phyloP scores from a whole-genome alignment of 495 filamentous ascomycete species.

The Aspergillus taichungensis region DNA sequence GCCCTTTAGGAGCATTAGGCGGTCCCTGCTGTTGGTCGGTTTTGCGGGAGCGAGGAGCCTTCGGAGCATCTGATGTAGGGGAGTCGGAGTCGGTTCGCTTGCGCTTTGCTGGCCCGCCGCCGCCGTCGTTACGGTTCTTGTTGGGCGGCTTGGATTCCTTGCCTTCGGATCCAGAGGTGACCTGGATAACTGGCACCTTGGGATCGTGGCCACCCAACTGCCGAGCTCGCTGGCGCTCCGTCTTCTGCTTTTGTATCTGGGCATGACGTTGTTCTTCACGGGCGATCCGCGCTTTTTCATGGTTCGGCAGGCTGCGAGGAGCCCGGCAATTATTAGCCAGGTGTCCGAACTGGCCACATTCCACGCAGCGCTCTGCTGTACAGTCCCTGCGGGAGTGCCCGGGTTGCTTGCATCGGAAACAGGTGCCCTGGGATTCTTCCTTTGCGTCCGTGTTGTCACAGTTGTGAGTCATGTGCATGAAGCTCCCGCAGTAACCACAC shows the following conservation, averaged over 20 bases:
- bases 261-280: slow-evolving; percentile 27
- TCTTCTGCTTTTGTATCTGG: slow-evolving; percentile 19
- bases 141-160: slow-evolving; percentile 6
- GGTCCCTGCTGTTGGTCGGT: slow-evolving; percentile 13
- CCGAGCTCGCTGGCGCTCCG: slow-evolving; percentile 31
- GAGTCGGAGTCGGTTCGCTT: slow-evolving; percentile 34
- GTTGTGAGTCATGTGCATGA: slow-evolving; percentile 34
- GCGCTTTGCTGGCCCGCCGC: slow-evolving; percentile 28
- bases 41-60: slow-evolving; percentile 18
- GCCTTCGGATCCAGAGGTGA: slow-evolving; percentile 13
- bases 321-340: slow-evolving; percentile 22
- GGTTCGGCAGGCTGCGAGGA: slow-evolving; percentile 24
- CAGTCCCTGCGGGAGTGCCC: slow-evolving; percentile 35
- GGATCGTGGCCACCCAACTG: slow-evolving; percentile 40
- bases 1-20: slow-evolving; percentile 15
- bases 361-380: slow-evolving; percentile 31
- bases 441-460: slow-evolving; percentile 41
- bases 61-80: slow-evolving; percentile 18
- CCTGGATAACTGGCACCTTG: slow-evolving; percentile 35
- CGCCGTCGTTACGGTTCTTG: neutral
- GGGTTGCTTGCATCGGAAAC: slow-evolving; percentile 33
- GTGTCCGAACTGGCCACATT: slow-evolving; percentile 43
- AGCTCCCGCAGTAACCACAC: slow-evolving; percentile 42
- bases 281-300: slow-evolving; percentile 22
- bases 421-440: slow-evolving; percentile 26